Percentiles rank a stretch among this genome's conserved stretches.
Evolutionary conservation across 225 moss, liverwort and hornwort species (phyloP).

Genomic region (Sphagnum contortum): DNA sequence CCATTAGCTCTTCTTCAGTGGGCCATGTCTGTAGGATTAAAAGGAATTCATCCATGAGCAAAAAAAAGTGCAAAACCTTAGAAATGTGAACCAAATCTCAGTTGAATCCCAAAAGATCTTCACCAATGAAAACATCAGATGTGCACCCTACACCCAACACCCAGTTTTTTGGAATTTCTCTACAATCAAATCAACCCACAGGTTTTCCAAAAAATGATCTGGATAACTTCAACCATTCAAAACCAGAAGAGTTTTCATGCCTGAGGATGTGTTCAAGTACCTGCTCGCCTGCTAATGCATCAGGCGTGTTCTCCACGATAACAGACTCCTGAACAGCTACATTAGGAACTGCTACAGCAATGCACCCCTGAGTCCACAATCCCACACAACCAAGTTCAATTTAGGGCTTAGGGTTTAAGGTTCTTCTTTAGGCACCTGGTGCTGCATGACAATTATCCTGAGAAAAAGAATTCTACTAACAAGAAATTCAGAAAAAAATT

Average conservation of each 20-base stretch:
- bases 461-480: not conserved
- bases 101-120: too few species aligned
- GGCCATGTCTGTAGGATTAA: constrained; percentile 79
- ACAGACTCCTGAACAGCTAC: constrained; percentile 54
- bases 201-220: too few species aligned
- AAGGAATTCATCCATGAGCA: not conserved
- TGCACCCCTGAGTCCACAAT: constrained; percentile 20
- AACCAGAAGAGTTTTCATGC: too few species aligned
- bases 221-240: too few species aligned
- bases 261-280: constrained; percentile 7
- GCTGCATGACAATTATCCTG: too few species aligned
- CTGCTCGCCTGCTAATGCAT: constrained; percentile 88
- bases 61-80: not conserved
- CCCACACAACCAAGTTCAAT: constrained; percentile 7
- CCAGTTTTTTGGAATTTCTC: too few species aligned
- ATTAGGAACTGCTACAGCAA: constrained; percentile 28
- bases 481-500: not conserved
- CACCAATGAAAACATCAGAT: too few species aligned
- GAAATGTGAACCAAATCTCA: too few species aligned
- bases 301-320: constrained; percentile 69
- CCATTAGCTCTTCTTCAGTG: constrained; percentile 83
- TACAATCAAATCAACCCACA: too few species aligned
- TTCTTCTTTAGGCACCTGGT: too few species aligned
- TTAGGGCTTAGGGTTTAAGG: too few species aligned
- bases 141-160: too few species aligned